Evolutionary conservation across 768 basidiomycete species (phyloP).

Genomic region (Hemileccinum rubropunctum): DNA sequence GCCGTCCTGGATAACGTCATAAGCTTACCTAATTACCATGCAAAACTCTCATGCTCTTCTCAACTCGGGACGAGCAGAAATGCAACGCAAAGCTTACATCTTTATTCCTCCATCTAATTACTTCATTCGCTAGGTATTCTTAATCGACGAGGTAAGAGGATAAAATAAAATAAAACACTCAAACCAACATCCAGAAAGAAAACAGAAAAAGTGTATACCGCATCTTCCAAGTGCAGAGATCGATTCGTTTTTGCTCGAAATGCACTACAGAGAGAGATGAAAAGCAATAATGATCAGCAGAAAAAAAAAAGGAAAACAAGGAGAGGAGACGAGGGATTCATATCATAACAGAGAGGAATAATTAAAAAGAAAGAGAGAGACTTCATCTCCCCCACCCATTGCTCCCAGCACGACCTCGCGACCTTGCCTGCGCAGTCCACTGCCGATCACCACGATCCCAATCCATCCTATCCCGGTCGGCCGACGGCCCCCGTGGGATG

Average conservation of each 20-base stretch:
- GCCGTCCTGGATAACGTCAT: constrained; percentile 11
- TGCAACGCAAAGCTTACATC: constrained; percentile 5
- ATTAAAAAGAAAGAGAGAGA: neutral
- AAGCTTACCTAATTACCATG: neutral
- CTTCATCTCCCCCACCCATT: constrained; percentile 35
- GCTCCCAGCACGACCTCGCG: constrained; percentile 35
- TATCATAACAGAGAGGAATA: constrained; percentile 12
- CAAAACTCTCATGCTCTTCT: too few relatives aligned
- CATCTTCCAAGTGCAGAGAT: neutral
- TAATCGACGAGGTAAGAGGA: neutral
- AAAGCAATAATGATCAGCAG: neutral
- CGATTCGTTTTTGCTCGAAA: neutral
- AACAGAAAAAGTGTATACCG: too few relatives aligned
- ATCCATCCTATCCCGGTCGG: constrained; percentile 48
- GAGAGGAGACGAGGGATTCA: constrained; percentile 1
- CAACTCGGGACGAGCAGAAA: neutral
- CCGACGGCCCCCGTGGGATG: constrained; percentile 50
- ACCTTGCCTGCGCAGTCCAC: constrained; percentile 25
- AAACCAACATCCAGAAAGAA: neutral
- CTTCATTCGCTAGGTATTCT: constrained; percentile 2
- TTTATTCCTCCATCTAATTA: constrained; percentile 7
- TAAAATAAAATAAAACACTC: constrained; percentile 5
- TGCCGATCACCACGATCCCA: constrained; percentile 44
- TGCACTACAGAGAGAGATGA: constrained; percentile 3
- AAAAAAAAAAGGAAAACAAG: too few relatives aligned